A percentile compares a stretch with the other conserved stretches of the same genome.
Evolutionary conservation across 352 stramenopile genomes (phyloP).

Genomic region (Phytophthora sojae): DNA sequence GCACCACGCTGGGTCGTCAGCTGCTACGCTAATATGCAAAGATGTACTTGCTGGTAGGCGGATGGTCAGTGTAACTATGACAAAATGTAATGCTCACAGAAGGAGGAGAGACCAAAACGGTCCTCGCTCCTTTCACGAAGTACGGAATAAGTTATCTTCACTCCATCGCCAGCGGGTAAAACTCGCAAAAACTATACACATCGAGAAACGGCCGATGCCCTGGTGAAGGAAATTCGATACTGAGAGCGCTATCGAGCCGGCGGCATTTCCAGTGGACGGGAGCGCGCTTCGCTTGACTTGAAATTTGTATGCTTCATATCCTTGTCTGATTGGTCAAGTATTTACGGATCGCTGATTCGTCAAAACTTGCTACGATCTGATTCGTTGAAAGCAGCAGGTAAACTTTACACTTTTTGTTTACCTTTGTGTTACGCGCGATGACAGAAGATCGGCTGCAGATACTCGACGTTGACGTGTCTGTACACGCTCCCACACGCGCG

Average conservation of each 20-base stretch:
- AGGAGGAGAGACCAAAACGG: constrained; percentile 59
- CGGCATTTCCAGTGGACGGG: not conserved
- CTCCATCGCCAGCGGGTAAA: constrained; percentile 41
- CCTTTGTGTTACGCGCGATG: constrained; percentile 6
- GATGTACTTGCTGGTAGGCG: constrained; percentile 1
- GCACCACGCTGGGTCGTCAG: too few species aligned
- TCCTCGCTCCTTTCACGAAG: constrained; percentile 51
- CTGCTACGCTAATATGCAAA: too few species aligned
- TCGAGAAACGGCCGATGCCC: not conserved
- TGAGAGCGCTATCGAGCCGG: constrained; percentile 11
- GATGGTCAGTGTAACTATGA: constrained; percentile 85
- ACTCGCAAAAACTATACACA: constrained; percentile 5
- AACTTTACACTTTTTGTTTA: not conserved
- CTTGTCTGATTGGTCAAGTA: constrained; percentile 21
- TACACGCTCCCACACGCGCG: constrained; percentile 12
- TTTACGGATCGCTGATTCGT: constrained; percentile 9
- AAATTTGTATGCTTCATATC: constrained; percentile 9
- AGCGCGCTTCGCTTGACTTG: constrained; percentile 5
- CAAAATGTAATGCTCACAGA: constrained; percentile 69
- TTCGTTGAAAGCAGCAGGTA: not conserved
- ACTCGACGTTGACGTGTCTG: constrained; percentile 30
- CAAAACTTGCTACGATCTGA: not conserved
- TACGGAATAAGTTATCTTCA: constrained; percentile 60
- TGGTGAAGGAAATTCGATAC: constrained; percentile 22
- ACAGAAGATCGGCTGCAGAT: constrained; percentile 30